Conservation (phyloP, 139 green algal genomes). For the Picochlorum sp. region DNA sequence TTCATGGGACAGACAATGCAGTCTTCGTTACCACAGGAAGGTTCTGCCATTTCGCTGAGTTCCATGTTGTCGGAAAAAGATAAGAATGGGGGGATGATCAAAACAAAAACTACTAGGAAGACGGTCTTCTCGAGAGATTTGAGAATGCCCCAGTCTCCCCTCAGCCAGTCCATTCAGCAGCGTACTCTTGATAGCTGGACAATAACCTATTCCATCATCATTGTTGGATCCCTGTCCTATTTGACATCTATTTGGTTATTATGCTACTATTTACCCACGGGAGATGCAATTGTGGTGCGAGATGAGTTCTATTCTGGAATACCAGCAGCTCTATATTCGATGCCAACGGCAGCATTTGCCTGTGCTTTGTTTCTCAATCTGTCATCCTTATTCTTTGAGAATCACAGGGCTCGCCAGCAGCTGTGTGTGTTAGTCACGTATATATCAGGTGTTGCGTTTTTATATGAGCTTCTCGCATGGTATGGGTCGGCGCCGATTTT, state of each 20-base stretch:
- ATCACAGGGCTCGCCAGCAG: constrained; percentile 30
- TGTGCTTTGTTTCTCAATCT: constrained; percentile 45
- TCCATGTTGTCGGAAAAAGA: not conserved
- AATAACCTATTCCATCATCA: too few relatives aligned
- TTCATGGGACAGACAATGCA: not conserved
- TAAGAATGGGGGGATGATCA: not conserved
- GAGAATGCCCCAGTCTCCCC: too few relatives aligned
- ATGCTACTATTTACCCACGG: constrained; percentile 9
- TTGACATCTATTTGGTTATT: constrained; percentile 14
- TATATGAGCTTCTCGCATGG: constrained; percentile 39
- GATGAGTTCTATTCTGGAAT: constrained; percentile 20
- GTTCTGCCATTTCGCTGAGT: constrained; percentile 2
- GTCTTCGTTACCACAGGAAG: not conserved
- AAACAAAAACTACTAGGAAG: too few relatives aligned
- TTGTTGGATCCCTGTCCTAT: too few relatives aligned
- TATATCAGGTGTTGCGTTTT: constrained; percentile 41
- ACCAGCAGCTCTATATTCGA: constrained; percentile 16
- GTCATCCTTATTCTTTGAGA: constrained; percentile 38
- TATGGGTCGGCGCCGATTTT: constrained; percentile 17
- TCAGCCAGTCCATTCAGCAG: too few relatives aligned
- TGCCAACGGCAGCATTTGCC: constrained; percentile 42
- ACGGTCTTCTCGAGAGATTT: too few relatives aligned
- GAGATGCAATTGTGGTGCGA: not conserved
- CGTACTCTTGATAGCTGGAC: too few relatives aligned
- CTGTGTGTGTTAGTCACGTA: constrained; percentile 36